phyloP scores from a whole-genome alignment of 805 yeast genomes.

The Wickerhamiella qilinensis region DNA sequence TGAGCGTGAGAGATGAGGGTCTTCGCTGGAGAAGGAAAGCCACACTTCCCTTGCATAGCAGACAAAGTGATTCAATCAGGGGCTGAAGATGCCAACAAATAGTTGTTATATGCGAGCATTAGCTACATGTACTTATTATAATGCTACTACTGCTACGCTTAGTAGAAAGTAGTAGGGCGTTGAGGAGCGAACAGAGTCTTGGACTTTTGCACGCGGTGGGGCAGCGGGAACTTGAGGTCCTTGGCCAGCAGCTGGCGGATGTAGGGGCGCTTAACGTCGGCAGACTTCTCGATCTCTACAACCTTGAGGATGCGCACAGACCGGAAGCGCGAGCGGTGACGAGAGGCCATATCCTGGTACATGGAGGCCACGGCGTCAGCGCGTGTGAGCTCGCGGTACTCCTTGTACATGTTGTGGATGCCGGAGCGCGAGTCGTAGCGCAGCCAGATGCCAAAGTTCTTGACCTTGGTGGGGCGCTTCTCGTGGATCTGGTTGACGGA shows the following conservation, averaged over 20 bases:
- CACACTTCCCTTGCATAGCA: too few species aligned
- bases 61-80: too few species aligned
- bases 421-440: conserved; percentile 99
- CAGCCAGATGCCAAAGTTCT: conserved; percentile 99
- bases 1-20: neutral
- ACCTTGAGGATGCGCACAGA: conserved; percentile 98
- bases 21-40: neutral
- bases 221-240: conserved; percentile 98
- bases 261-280: conserved; percentile 98
- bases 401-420: conserved; percentile 99
- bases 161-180: conserved; percentile 97
- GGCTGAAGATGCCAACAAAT: too few species aligned
- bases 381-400: conserved; percentile 98
- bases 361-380: conserved; percentile 96
- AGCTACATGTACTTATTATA: neutral
- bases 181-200: conserved; percentile 74
- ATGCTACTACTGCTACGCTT: conserved; percentile 21
- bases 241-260: conserved; percentile 89
- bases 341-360: conserved; percentile 99
- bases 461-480: conserved; percentile 96
- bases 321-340: conserved; percentile 99
- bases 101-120: too few species aligned
- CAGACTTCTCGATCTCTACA: conserved; percentile 94
- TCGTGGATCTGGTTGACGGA: conserved; percentile 82
- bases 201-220: conserved; percentile 96